Evolutionary conservation across 2,329 filamentous ascomycete species (phyloP), one percentile per base, ranked within the genome.

Genomic region (Eutypa lata): DNA sequence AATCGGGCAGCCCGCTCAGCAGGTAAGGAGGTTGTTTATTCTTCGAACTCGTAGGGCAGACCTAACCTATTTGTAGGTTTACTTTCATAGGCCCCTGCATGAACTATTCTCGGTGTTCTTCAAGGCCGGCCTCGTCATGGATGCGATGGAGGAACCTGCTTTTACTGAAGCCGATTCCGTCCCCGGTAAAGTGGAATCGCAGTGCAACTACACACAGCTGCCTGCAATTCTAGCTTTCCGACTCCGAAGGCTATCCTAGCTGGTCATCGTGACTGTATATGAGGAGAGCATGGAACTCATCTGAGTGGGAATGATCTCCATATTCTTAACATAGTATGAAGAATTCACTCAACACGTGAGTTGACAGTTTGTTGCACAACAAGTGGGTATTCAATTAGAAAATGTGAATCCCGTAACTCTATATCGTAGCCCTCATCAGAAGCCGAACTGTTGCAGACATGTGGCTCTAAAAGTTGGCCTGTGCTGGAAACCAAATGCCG

Each of bases 61-160:
- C n/a, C n/a, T 42, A 8, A 45, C 14, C 8, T 43, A 14, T 33
- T 47, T 21, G 4, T 49, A 73, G 70, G 45, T 68, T 11, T 72
- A 71, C 51, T 78, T 76, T 57, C 75, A 78, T 53, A 70, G 76
- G 0, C 73, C 77, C 0, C 63, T 79, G 24, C 70, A 74, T 49
- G 71, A 76, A 53, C 65, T 80, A 0, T 68, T 79, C 33, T 62
- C 66, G 1, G 65, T 65, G 4, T 79, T 79, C 56, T 76, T 78
- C 59, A 61, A 62, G 24, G 64, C 60, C 2, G 71, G 71, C 0
- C 58, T 79, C 24, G 69, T 74, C 6, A 64, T 79, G 58, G 76
- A 78, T 56, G 71, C 66, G 3, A 62, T 79, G 46, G 75, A 78
- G 50, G 77, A 80, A 61, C 72, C 73, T 1, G 71, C 73, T 2